These are phyloP conservation scores for Millerago galiae DNA, from an alignment of 805 yeast species.

Conservation along the genomic window DNA sequence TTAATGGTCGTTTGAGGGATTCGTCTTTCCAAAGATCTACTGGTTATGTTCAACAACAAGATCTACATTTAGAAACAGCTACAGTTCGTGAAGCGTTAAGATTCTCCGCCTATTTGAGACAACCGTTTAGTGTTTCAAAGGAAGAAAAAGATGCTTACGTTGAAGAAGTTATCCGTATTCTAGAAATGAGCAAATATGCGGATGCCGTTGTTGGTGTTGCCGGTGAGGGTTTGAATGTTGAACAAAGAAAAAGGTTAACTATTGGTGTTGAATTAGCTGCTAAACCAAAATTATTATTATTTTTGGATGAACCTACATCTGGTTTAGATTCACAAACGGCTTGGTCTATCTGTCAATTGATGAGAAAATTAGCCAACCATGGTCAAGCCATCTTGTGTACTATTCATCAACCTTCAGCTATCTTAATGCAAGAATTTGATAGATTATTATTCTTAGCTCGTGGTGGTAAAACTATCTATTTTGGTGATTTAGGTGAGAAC, in stretches of 20 bases:
- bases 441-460: constrained; percentile 60
- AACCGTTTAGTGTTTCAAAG: constrained; percentile 43
- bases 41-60: constrained; percentile 71
- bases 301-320: constrained; percentile 65
- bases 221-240: constrained; percentile 63
- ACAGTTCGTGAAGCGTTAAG: constrained; percentile 69
- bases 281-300: constrained; percentile 52
- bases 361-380: constrained; percentile 51
- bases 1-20: constrained; percentile 56
- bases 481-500: constrained; percentile 64
- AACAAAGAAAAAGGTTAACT: constrained; percentile 58
- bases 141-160: constrained; percentile 60
- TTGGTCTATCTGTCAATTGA: constrained; percentile 56
- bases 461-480: constrained; percentile 72
- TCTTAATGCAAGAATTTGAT: constrained; percentile 71
- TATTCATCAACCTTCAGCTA: constrained; percentile 83
- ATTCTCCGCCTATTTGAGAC: constrained; percentile 64
- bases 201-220: constrained; percentile 72
- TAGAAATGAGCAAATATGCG: constrained; percentile 59
- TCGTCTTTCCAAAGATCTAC: constrained; percentile 50
- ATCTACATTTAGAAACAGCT: constrained; percentile 56
- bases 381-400: constrained; percentile 69
- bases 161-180: constrained; percentile 53
- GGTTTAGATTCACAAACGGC: constrained; percentile 67
- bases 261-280: constrained; percentile 66